Base-by-base conservation (phyloP, 2,329 filamentous ascomycete species). In the Emmonsia crescens region DNA sequence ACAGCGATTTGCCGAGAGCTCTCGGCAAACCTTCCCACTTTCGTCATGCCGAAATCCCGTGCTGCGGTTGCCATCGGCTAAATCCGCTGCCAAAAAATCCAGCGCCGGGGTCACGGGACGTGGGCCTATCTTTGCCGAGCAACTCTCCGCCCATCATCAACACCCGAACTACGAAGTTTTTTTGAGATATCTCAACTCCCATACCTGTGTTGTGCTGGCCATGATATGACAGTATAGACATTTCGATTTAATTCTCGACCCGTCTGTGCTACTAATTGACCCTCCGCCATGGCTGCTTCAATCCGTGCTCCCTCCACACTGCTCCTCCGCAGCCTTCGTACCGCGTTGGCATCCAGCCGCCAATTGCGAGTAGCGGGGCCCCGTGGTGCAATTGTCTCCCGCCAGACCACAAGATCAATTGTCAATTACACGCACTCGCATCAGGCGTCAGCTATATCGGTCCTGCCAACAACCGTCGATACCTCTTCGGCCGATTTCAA, bases 391-490 rank as follows among this genome's bases (percentile, higher is more conserved):
- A 31, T 46, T 24, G 48, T 38, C 24, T 66, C 68, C 54, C 59
- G 68, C 40, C 58, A 60, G 36, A 27, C 24, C 5, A 67, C 66
- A 12, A 60, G 82, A 60, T 69, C 77, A 60, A 80, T 89, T 67
- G 88, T 92, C 63, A 91, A 84, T 51, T 92, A 96, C 74, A 89
- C 88, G 9, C 84, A 91, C 64, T 84, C 87, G 1, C 85, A 91
- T 74, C 91, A 96, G 77, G 89, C 91, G 42, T 84, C 84, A 65
- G 88, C 91, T 61, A 87, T 96, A 64, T 96, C 92, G 6, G 82
- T 90, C 51, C 79, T 97, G 40, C 88, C 85, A 64, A 89, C 85
- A 44, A 78, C 82, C 52, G 83, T 96, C 67, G 93, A 97, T 74
- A 82, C 87, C 2, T 84, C 84, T 3, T 92, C 90, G 5, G 78